Evolutionary conservation across 345 rosid genomes (phyloP).

Genomic region (Stellera chamaejasme): DNA sequence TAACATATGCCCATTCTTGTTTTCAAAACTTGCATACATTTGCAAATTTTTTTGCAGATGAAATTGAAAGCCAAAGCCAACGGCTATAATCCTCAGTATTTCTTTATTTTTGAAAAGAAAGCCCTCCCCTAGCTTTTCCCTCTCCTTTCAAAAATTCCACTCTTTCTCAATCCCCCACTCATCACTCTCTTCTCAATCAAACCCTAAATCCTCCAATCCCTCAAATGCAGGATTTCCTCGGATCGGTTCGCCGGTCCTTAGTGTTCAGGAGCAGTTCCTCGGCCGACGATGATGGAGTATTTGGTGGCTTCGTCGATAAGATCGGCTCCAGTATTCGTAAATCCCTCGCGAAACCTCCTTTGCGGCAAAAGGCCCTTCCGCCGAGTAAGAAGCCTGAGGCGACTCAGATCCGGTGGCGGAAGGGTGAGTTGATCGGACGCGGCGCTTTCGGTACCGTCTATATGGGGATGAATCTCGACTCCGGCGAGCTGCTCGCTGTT

Average conservation of each 20-base stretch:
- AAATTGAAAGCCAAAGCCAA: too few species aligned
- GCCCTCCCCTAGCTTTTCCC: conserved; percentile 20
- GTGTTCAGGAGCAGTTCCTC: conserved; percentile 51
- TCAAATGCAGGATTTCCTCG: conserved; percentile 69
- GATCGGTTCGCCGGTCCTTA: conserved; percentile 82
- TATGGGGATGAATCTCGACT: conserved; percentile 77
- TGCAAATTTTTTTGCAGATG: too few species aligned
- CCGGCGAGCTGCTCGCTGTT: conserved; percentile 71
- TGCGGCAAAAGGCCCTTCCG: conserved; percentile 34
- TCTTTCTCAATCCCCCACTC: conserved; percentile 10
- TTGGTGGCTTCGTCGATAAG: conserved; percentile 56
- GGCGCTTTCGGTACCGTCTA: conserved; percentile 70
- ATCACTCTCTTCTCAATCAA: conserved; percentile 10
- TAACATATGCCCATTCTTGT: too few species aligned
- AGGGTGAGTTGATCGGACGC: conserved; percentile 63
- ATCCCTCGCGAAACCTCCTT: conserved; percentile 48
- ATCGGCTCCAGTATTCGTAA: conserved; percentile 63
- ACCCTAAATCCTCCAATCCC: conserved; percentile 10
- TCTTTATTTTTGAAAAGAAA: conserved; percentile 24
- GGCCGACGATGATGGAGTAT: conserved; percentile 31
- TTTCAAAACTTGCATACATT: too few species aligned
- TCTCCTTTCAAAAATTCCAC: conserved; percentile 29
- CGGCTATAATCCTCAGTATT: conserved; percentile 1
- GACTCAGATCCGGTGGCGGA: conserved; percentile 69
- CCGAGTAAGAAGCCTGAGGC: conserved; percentile 28